Evolutionary conservation across 2,329 filamentous ascomycete species (phyloP).

Genomic region (Tolypocladium paradoxum): DNA sequence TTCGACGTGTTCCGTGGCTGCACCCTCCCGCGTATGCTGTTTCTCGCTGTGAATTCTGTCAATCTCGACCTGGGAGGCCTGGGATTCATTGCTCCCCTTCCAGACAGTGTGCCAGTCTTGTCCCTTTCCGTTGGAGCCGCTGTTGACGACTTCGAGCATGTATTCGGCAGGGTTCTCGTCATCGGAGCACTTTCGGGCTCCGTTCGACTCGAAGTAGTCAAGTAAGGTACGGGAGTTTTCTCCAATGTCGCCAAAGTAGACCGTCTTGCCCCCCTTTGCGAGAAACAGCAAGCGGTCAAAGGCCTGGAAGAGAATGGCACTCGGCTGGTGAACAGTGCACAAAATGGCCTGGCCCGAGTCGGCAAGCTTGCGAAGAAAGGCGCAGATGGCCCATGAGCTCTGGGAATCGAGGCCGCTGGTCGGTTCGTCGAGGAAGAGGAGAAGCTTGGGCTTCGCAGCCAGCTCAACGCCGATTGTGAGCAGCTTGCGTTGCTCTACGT

Average conservation of each 20-base stretch:
- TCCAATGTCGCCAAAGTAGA: slow-evolving; percentile 61
- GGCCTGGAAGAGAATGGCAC: slow-evolving; percentile 39
- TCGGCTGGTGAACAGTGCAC: slow-evolving; percentile 46
- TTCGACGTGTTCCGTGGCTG: slow-evolving; percentile 3
- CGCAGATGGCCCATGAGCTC: slow-evolving; percentile 51
- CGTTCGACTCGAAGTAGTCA: slow-evolving; percentile 54
- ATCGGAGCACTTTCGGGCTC: slow-evolving; percentile 45
- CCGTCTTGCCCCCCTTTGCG: slow-evolving; percentile 52
- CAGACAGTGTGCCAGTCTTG: slow-evolving; percentile 61
- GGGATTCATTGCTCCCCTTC: slow-evolving; percentile 40
- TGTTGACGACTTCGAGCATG: slow-evolving; percentile 50
- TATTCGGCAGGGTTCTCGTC: slow-evolving; percentile 67
- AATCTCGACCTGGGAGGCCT: slow-evolving; percentile 48
- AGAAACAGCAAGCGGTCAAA: slow-evolving; percentile 55
- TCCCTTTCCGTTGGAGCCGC: slow-evolving; percentile 24
- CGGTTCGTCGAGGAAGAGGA: slow-evolving; percentile 54
- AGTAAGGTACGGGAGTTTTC: slow-evolving; percentile 44
- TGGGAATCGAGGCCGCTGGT: slow-evolving; percentile 53
- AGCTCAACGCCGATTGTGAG: slow-evolving; percentile 52
- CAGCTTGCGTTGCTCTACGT: slow-evolving; percentile 51
- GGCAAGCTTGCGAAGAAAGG: slow-evolving; percentile 51
- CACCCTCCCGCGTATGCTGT: slow-evolving; percentile 6
- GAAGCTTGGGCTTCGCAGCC: slow-evolving; percentile 43
- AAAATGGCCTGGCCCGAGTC: slow-evolving; percentile 41
- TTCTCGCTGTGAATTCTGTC: slow-evolving; percentile 47